Percentiles rank a stretch among this genome's conserved stretches.
These are phyloP conservation scores for Metarhizium robertsii DNA, from an alignment of 2,329 filamentous ascomycete genomes.

Conservation along the genomic window DNA sequence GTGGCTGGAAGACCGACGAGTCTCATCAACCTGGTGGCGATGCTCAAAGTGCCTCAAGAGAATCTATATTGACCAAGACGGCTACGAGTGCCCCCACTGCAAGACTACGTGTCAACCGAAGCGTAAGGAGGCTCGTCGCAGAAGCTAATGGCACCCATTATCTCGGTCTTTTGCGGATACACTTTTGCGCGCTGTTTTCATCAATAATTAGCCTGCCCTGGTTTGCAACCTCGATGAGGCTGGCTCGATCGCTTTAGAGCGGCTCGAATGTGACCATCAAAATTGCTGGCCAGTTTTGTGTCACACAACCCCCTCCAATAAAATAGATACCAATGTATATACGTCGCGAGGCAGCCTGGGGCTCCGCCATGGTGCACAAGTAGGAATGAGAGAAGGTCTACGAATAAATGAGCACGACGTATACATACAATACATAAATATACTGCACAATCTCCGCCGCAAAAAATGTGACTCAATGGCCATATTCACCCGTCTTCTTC, in stretches of 20 bases:
- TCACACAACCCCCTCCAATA: neutral
- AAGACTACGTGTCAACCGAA: slow-evolving; percentile 35
- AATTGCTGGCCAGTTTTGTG: slow-evolving; percentile 1
- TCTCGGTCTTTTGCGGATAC: neutral
- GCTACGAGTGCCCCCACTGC: slow-evolving; percentile 39
- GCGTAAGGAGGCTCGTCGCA: slow-evolving; percentile 26
- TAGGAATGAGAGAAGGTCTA: neutral
- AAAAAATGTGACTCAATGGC: too few relatives aligned
- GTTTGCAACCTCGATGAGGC: neutral
- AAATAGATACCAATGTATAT: neutral
- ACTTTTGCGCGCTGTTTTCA: neutral
- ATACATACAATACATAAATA: neutral
- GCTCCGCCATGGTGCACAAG: neutral
- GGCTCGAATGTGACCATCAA: neutral
- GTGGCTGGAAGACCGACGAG: slow-evolving; percentile 30
- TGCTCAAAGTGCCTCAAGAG: slow-evolving; percentile 42
- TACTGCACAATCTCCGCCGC: too few relatives aligned
- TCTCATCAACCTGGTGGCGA: slow-evolving; percentile 40
- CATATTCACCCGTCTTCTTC: too few relatives aligned
- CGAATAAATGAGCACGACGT: neutral
- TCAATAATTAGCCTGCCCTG: neutral
- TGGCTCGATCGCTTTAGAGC: neutral
- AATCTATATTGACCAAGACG: slow-evolving; percentile 28
- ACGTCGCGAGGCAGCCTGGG: neutral
- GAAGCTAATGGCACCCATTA: slow-evolving; percentile 5